Evolutionary conservation across 2,329 filamentous ascomycete genomes (phyloP), one percentile per base, ranked within the genome.

Genomic region (Aspergillus fructus): DNA sequence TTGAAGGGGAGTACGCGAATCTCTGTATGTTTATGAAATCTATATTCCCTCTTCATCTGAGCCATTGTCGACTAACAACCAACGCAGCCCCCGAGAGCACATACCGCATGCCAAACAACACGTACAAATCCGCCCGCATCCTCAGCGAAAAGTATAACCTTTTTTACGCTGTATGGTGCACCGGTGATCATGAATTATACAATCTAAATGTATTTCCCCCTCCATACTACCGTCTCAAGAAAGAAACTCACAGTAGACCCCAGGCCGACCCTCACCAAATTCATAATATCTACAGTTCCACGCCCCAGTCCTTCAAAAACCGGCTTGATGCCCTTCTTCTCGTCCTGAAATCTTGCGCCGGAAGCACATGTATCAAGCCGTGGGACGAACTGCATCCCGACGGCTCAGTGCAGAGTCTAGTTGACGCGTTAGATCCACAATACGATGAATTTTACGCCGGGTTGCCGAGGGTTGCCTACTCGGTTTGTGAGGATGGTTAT

Each of bases 161-260:
- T 2, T 76, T 75, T 54, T 77, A 77, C 58, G 71, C 72, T 0
- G 73, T 77, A 3, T 77, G 74, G 72, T 77, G 75, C 58, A 74
- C 60, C 42, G 71, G 71, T 17, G 74, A 76, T 56, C 74, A 77
- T 48, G 72, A 77, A 40, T 61, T 77, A 0, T 77, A 77, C 39
- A 72, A 77, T 54, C 61, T 76, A 3, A 67, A 59, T 17, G 71
- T 74, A 57, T 51, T 64, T 30, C 12, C 53, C 17, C 27, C 7
- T 46, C 11, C 43, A 13, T 3, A 9, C 8, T 15, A 24, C 24
- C 9, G 4, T 17, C 9, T 5, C 23, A 24, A n/a, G n/a, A 9
- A 43, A 13, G 41, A 8, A 41, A 39, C 5, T 17, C 46, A 27
- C 11, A 53, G 53, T 37, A 24, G 6, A 19, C 41, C n/a, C 30